Base-by-base conservation (phyloP, 257 asterid species). In the Ocimum tenuiflorum region DNA sequence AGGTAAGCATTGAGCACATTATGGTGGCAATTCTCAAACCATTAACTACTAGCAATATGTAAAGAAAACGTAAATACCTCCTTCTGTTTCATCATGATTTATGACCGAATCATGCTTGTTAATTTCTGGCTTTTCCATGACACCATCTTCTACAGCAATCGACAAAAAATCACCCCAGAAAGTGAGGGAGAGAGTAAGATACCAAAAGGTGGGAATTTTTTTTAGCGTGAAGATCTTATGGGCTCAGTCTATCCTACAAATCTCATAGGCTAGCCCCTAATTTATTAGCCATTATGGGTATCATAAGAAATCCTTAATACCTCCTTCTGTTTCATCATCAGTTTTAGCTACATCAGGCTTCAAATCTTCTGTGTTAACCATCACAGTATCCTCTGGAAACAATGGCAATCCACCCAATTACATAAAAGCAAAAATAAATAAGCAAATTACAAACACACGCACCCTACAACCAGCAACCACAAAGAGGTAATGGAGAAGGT, bases 301-400 rank as follows among this genome's bases (percentile, higher is more conserved):
- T 27, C 31, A 27, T 33, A 50, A n/a, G 39, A 11, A 51, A 60
- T 41, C 23, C 23, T 49, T 51, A 53, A 56, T 54, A 77, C 81
- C 78, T 61, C 31, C 4, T 27, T 69, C 66, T 22, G 46, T 57
- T 41, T 54, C 10, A 42, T 68, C 81, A 17, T 71, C 38, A 57
- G 64, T 73, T 11, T 55, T 80, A 63, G 59, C 79, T 39, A 51
- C 74, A 41, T 60, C 81, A 29, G 72, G 72, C 65, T 69, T 78
- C 63, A 39, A 60, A 60, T 76, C 86, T 67, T 76, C 87, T 2
- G 64, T n/a, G 41, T 36, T 38, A 67, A 42, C 74, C 60, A 59
- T 55, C 54, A 45, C 46, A 20, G 61, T 36, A 67, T 76, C 88
- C 60, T 60, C 65, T 60, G 65, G 38, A 35, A 60, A 38, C 65